These are phyloP conservation scores for Lichenothelia convexa DNA, from an alignment of 495 filamentous ascomycete species.

Conservation along the genomic window DNA sequence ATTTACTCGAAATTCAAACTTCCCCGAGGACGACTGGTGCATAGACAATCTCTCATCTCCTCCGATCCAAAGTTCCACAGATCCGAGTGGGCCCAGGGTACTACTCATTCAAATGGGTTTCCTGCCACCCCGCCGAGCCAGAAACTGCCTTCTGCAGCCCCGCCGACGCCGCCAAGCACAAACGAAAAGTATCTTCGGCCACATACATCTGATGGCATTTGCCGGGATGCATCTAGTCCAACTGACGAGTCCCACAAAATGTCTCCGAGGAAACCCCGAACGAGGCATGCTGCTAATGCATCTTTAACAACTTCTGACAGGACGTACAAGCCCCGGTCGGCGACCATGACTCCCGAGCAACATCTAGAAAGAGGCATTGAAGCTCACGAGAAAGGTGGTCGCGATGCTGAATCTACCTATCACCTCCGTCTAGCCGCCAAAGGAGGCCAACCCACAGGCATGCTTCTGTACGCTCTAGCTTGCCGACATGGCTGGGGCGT, in stretches of 20 bases:
- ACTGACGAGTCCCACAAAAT: not conserved
- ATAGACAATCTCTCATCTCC: no score
- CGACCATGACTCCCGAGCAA: conserved; percentile 51
- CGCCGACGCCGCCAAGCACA: not conserved
- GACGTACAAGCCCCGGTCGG: conserved; percentile 12
- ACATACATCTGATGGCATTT: no score
- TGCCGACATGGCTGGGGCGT: conserved; percentile 98
- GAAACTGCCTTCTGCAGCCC: not conserved
- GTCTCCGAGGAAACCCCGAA: conserved; percentile 30
- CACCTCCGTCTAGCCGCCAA: conserved; percentile 82
- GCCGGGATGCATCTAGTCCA: not conserved
- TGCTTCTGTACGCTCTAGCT: conserved; percentile 89
- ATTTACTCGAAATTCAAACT: conserved; percentile 68
- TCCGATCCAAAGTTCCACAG: no score
- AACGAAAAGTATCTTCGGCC: no score
- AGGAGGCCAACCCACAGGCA: conserved; percentile 70
- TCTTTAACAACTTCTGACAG: conserved; percentile 7
- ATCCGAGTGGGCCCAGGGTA: conserved; percentile 31
- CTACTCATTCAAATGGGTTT: not conserved
- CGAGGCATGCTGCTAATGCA: conserved; percentile 17
- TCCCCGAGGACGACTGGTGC: conserved; percentile 59
- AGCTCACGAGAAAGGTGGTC: conserved; percentile 59
- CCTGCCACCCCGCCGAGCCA: not conserved
- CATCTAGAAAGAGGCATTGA: conserved; percentile 78
- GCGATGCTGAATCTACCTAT: conserved; percentile 80